These are phyloP conservation scores for Suillus subluteus DNA, from an alignment of 768 basidiomycete genomes.

Conservation along the genomic window DNA sequence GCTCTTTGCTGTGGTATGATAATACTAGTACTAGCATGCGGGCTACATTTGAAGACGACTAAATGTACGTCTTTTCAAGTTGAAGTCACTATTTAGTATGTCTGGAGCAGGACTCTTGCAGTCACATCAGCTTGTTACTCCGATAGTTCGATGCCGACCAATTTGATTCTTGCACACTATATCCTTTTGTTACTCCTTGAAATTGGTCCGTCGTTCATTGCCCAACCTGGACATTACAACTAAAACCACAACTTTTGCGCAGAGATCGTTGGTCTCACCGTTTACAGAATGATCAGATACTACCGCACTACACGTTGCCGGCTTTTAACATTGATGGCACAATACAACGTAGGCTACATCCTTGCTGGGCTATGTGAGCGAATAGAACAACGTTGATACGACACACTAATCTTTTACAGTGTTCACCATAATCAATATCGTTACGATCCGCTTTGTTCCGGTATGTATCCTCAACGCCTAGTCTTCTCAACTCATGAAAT, in stretches of 20 bases:
- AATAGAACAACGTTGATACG: background rate
- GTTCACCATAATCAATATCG: background rate
- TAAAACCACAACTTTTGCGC: background rate
- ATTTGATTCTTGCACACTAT: background rate
- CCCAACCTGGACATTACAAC: background rate
- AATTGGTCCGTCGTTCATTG: background rate
- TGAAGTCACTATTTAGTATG: background rate
- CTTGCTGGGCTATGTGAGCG: background rate
- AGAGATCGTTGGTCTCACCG: background rate
- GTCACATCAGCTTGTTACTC: background rate
- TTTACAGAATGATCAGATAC: conserved; percentile 1
- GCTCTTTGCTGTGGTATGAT: background rate
- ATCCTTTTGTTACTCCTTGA: background rate
- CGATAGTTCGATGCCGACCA: background rate
- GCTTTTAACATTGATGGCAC: background rate
- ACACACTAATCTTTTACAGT: background rate
- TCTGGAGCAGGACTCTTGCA: background rate
- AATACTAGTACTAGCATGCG: background rate
- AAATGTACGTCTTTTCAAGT: background rate
- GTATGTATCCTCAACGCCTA: background rate
- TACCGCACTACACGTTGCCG: conserved; percentile 1
- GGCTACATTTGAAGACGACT: background rate
- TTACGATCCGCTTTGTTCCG: conserved; percentile 1
- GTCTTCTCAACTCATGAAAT: background rate
- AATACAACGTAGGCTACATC: conserved; percentile 2